These are phyloP conservation scores for Phellinidium pouzarii DNA, from an alignment of 1,284 basidiomycete species.

Conservation along the genomic window DNA sequence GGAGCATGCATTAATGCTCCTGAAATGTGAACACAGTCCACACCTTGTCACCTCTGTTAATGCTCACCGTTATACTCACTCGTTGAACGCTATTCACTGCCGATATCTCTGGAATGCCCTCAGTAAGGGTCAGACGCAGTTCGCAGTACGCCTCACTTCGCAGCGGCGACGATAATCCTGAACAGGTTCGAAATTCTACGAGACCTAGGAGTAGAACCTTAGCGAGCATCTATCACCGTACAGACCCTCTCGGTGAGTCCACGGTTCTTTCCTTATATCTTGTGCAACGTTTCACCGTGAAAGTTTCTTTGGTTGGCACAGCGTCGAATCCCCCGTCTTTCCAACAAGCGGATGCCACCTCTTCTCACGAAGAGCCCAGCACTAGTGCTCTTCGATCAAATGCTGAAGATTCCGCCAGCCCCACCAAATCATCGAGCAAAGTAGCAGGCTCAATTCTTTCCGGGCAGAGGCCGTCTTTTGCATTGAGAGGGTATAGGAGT, in stretches of 20 bases:
- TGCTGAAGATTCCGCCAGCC: not conserved
- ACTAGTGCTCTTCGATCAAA: not conserved
- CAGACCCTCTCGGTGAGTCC: not conserved
- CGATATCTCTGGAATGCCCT: conserved; percentile 37
- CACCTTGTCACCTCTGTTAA: not conserved
- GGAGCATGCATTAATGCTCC: too few species aligned
- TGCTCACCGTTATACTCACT: conserved; percentile 8
- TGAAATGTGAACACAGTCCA: not conserved
- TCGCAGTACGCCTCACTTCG: conserved; percentile 33
- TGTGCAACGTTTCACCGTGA: too few species aligned
- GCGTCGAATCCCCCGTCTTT: too few species aligned
- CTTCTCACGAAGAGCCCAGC: not conserved
- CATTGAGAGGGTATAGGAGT: conserved; percentile 3
- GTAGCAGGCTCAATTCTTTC: conserved; percentile 25
- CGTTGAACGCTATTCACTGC: conserved; percentile 5
- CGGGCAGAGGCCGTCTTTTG: not conserved
- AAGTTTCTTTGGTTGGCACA: too few species aligned
- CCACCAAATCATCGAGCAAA: conserved; percentile 21
- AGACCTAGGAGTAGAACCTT: conserved; percentile 23
- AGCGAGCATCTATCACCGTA: conserved; percentile 18
- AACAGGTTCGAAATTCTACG: conserved; percentile 2
- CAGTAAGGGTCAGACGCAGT: conserved; percentile 46
- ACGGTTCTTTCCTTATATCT: too few species aligned
- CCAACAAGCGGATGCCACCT: too few species aligned
- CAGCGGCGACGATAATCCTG: conserved; percentile 24